These are phyloP conservation scores for Rhizopogon salebrosus DNA, from an alignment of 768 basidiomycete genomes.

Conservation along the genomic window DNA sequence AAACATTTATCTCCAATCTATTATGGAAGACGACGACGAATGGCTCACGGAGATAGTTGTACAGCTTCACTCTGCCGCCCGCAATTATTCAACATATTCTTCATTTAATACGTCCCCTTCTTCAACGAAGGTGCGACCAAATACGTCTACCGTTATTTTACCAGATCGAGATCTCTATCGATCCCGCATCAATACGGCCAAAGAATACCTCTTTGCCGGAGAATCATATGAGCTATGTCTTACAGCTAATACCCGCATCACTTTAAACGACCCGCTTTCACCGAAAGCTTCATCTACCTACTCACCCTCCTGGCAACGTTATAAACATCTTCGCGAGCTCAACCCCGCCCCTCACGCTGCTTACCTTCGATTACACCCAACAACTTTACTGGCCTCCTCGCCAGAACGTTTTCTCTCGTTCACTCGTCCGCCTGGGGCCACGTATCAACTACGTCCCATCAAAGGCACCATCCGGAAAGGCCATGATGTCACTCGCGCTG, in stretches of 20 bases:
- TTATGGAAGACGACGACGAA: conserved; percentile 47
- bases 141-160: conserved; percentile 34
- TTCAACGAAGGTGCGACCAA: conserved; percentile 19
- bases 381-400: conserved; percentile 78
- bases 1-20: conserved; percentile 58
- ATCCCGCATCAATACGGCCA: conserved; percentile 59
- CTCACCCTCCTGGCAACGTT: conserved; percentile 62
- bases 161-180: conserved; percentile 63
- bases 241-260: conserved; percentile 66
- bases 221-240: conserved; percentile 94
- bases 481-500: conserved; percentile 54
- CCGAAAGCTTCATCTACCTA: conserved; percentile 8
- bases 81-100: conserved; percentile 9
- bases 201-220: conserved; percentile 72
- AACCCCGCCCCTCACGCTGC: conserved; percentile 91
- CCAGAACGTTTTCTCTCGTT: conserved; percentile 90
- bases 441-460: conserved; percentile 87
- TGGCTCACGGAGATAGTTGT: conserved; percentile 51
- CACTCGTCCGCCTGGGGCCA: conserved; percentile 55
- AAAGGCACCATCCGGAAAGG: conserved; percentile 86
- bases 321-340: conserved; percentile 59
- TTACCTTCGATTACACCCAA: conserved; percentile 72
- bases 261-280: conserved; percentile 32
- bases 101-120: conserved; percentile 14
- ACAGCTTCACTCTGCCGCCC: conserved; percentile 11